A percentile compares a stretch with the other conserved stretches of the same genome.
These are phyloP conservation scores for Leccinum ochraceum DNA, from an alignment of 768 basidiomycete species.

Conservation along the genomic window DNA sequence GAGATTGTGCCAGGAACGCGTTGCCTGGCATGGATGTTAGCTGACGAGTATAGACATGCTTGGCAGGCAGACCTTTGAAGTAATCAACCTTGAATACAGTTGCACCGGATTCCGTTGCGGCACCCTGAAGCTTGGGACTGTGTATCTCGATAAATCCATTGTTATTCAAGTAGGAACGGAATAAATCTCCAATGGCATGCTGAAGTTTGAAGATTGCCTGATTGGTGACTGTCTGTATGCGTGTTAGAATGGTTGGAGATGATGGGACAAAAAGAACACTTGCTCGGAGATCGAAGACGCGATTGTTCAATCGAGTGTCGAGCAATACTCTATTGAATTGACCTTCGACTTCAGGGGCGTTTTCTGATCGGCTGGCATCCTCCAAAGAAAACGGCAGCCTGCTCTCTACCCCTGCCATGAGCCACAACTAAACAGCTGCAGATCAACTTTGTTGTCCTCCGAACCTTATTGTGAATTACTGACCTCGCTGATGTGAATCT, in stretches of 20 bases:
- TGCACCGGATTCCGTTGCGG: conserved; percentile 95
- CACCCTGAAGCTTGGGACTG: conserved; percentile 94
- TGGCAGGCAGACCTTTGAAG: conserved; percentile 72
- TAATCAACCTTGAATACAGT: conserved; percentile 98
- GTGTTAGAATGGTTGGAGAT: conserved; percentile 9
- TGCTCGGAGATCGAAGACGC: conserved; percentile 91
- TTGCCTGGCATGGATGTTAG: conserved; percentile 49
- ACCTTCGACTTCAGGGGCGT: conserved; percentile 58
- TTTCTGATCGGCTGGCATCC: conserved; percentile 86
- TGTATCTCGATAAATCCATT: conserved; percentile 93
- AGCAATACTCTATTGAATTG: conserved; percentile 83
- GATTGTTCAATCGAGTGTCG: conserved; percentile 93
- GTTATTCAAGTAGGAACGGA: conserved; percentile 76
- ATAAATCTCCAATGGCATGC: conserved; percentile 83
- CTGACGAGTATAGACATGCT: neutral
- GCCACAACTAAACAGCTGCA: conserved; percentile 57
- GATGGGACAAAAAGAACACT: conserved; percentile 27
- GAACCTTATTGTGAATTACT: conserved; percentile 12
- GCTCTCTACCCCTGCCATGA: conserved; percentile 76
- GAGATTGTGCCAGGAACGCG: conserved; percentile 95
- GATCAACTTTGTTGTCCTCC: conserved; percentile 3
- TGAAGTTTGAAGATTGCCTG: conserved; percentile 95
- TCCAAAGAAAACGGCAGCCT: conserved; percentile 90
- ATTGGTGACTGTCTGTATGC: conserved; percentile 81
- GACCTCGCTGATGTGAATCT: conserved; percentile 84